Percentiles rank a stretch among this genome's conserved stretches.
phyloP scores from a whole-genome alignment of 495 filamentous ascomycete species.

The Aspergillus nidulans region DNA sequence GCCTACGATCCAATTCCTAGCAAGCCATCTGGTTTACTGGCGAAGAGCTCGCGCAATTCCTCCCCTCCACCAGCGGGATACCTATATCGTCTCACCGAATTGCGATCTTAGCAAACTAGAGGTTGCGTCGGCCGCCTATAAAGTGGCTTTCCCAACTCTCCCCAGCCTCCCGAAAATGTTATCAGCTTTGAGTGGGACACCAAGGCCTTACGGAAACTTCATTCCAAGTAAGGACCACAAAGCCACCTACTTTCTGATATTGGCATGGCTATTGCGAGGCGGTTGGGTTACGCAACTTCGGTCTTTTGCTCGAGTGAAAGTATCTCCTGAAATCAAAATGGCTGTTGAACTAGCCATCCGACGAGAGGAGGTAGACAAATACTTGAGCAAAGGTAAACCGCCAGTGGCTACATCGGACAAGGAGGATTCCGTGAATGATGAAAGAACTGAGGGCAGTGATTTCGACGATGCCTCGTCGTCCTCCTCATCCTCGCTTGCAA shows the following conservation, averaged over 20 bases:
- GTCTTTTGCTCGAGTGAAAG: conserved; percentile 77
- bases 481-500: conserved; percentile 40
- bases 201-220: conserved; percentile 72
- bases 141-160: conserved; percentile 70
- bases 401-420: conserved; percentile 10
- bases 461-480: conserved; percentile 32
- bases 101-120: conserved; percentile 73
- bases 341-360: conserved; percentile 41
- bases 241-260: conserved; percentile 76
- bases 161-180: conserved; percentile 83
- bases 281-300: conserved; percentile 91
- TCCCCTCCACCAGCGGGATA: conserved; percentile 82
- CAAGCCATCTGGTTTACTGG: conserved; percentile 93
- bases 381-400: conserved; percentile 28
- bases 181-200: conserved; percentile 66
- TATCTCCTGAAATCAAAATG: conserved; percentile 46
- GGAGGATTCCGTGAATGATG: neutral
- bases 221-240: conserved; percentile 89
- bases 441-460: conserved; percentile 20
- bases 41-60: conserved; percentile 86
- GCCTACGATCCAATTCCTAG: conserved; percentile 74
- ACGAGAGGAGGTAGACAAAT: conserved; percentile 43
- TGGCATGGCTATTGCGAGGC: conserved; percentile 86
- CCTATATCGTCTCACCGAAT: conserved; percentile 91
- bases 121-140: conserved; percentile 66